These are phyloP conservation scores for Penicillium samsonianum DNA, from an alignment of 495 filamentous ascomycete species.

Conservation along the genomic window DNA sequence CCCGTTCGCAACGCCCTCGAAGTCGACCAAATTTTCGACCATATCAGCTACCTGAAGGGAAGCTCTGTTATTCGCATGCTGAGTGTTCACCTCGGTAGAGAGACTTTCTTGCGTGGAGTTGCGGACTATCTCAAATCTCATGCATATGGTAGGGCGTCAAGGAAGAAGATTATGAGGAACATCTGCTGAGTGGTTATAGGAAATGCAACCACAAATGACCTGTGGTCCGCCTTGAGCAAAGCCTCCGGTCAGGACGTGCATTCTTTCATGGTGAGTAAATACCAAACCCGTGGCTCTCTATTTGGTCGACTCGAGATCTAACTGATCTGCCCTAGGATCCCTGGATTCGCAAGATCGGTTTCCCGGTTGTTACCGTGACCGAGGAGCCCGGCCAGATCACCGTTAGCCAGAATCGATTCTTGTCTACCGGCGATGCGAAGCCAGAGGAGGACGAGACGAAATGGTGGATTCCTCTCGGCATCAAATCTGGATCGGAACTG, in stretches of 20 bases:
- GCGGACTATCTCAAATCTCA: slow-evolving; percentile 84
- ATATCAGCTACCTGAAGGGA: slow-evolving; percentile 94
- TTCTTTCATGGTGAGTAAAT: slow-evolving; percentile 67
- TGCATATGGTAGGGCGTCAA: slow-evolving; percentile 58
- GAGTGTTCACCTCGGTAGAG: slow-evolving; percentile 76
- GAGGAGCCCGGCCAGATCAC: slow-evolving; percentile 81
- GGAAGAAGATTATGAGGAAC: background rate
- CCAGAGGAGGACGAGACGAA: slow-evolving; percentile 84
- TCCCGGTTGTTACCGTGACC: slow-evolving; percentile 81
- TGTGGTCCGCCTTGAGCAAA: slow-evolving; percentile 89
- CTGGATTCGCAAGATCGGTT: slow-evolving; percentile 94
- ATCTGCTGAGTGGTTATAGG: slow-evolving; percentile 35
- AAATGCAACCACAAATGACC: slow-evolving; percentile 91
- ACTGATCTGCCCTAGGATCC: slow-evolving; percentile 54
- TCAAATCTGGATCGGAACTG: slow-evolving; percentile 57
- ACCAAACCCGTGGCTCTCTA: background rate
- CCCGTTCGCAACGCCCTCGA: slow-evolving; percentile 86
- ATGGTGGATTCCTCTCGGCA: slow-evolving; percentile 94
- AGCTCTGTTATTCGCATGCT: slow-evolving; percentile 96
- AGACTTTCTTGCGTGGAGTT: slow-evolving; percentile 87
- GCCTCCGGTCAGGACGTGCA: slow-evolving; percentile 87
- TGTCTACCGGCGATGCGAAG: slow-evolving; percentile 87
- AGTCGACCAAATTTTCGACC: slow-evolving; percentile 95
- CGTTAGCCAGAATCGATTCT: slow-evolving; percentile 82
- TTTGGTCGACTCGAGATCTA: slow-evolving; percentile 1